Base-by-base conservation (phyloP, 2,329 filamentous ascomycete genomes). In the Knufia fluminis region DNA sequence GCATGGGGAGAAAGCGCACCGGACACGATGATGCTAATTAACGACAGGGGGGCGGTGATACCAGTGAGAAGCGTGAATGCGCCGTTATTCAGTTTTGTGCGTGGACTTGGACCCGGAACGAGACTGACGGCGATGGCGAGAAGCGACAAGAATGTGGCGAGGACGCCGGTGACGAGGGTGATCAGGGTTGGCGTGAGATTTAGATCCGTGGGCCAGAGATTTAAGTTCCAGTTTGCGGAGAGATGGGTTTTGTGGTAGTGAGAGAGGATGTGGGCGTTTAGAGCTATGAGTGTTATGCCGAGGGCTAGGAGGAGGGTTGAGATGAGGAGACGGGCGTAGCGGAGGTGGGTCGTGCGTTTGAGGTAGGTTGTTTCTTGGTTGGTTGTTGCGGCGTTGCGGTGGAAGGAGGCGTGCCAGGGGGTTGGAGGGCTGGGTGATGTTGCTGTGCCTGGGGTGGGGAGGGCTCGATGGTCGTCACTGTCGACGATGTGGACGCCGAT, bases 151-250 rank as follows among this genome's bases (percentile, higher is more conserved):
- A 28, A 12, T 65, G 31, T 56, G 36, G 70, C 60, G 4, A 71
- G 59, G n/a, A 59, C 59, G 4, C 65, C 67, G 40, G 65, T 66
- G 2, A 62, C 57, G 28, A 72, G 52, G 0, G 64, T 54, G 14
- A 64, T 66, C 16, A 66, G 59, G 0, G 66, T 67, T 10, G 68
- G 68, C 19, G 66, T 64, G 9, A 68, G 26, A 51, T 71, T 68
- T 41, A 71, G 54, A 49, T 70, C 66, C 49, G 64, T 48, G 2
- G 69, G 69, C 69, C 69, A 72, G 1, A 71, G 59, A 19, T 62
- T 59, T 4, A 72, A 57, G 36, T 64, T 61, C 14, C 60, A 58
- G 19, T 57, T 52, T 7, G 60, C 59, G 51, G 63, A 68, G 17
- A 61, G 54, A n/a, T 59, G 59, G 3, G 69, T 71, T 12, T 52